These are phyloP conservation scores for Roridomyces roridus DNA, from an alignment of 768 basidiomycete genomes.

Conservation along the genomic window DNA sequence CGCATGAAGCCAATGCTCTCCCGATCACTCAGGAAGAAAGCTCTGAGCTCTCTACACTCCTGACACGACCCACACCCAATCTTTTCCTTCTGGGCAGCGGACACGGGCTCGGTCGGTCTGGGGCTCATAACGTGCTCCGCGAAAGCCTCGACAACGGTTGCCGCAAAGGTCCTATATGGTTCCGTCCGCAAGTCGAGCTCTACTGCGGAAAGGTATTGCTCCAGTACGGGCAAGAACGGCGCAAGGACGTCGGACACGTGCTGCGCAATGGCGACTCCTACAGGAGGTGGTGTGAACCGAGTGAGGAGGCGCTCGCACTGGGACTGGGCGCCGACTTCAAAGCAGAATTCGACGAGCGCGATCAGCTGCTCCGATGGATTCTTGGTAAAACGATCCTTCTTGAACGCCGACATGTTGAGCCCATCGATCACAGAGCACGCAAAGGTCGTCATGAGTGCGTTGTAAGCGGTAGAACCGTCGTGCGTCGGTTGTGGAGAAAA, in stretches of 20 bases:
- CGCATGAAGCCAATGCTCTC: background rate
- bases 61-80: constrained; percentile 14
- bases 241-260: constrained; percentile 17
- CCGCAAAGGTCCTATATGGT: constrained; percentile 20
- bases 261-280: background rate
- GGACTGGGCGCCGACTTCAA: constrained; percentile 13
- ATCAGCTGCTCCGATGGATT: constrained; percentile 4
- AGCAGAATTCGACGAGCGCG: constrained; percentile 19
- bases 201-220: constrained; percentile 4
- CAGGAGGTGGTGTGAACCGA: constrained; percentile 8
- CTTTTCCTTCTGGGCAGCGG: constrained; percentile 1
- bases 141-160: constrained; percentile 18
- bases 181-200: constrained; percentile 3
- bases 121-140: constrained; percentile 16
- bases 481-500: constrained; percentile 1
- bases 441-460: constrained; percentile 1
- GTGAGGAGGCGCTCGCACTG: constrained; percentile 13
- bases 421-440: constrained; percentile 9
- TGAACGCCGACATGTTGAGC: background rate
- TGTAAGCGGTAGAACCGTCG: background rate
- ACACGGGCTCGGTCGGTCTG: constrained; percentile 15
- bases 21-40: constrained; percentile 16
- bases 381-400: background rate
- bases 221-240: constrained; percentile 19
- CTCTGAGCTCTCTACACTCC: constrained; percentile 5